Evolutionary conservation across 768 basidiomycete genomes (phyloP), one percentile per base, ranked within the genome.

Genomic region (Mycena floridula): DNA sequence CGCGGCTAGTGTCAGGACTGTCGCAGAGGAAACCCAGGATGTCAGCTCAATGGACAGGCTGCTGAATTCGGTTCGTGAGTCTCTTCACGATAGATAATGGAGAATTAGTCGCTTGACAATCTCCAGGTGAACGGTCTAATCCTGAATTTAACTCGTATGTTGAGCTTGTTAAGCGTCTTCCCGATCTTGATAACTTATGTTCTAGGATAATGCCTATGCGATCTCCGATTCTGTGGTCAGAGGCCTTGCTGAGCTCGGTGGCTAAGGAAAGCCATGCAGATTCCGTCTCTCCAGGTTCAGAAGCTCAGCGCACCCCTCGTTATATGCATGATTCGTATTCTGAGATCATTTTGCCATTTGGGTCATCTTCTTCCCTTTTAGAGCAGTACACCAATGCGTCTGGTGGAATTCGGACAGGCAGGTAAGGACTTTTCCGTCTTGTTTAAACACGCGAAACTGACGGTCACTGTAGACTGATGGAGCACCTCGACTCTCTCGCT

Each of bases 401-500:
- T 21, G 85, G 85, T 15, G 81, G 82, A 15, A 79, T 87, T 49
- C 74, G 84, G 32, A 84, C 71, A 2, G 84, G 85, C 50, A 82
- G 79, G 73, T 70, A 25, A 50, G 68, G 58, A 21, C 21, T 3
- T 32, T 42, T 36, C n/a, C 37, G 13, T 25, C 15, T 24, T 23
- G 32, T 35, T 13, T 35, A 13, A 7, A 35, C 32, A 35, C 18
- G 15, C 32, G 4, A 7, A 3, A 35, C 3, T 18, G n/a, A n/a
- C n/a, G 11, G 21, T n/a, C 24, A 21, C 4, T 16, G 27, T 35
- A 80, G 78, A 65, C 64, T 88, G 22, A 81, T 87, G 79, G 82
- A 86, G 62, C 82, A 89, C 56, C 69, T 90, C 25, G 89, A 92
- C 57, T 86, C 85, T 3, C 66, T 90, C n/a, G 88, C 89, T 5